phyloP scores from a whole-genome alignment of 495 filamentous ascomycete genomes.

The Clavariopsis aquatica region DNA sequence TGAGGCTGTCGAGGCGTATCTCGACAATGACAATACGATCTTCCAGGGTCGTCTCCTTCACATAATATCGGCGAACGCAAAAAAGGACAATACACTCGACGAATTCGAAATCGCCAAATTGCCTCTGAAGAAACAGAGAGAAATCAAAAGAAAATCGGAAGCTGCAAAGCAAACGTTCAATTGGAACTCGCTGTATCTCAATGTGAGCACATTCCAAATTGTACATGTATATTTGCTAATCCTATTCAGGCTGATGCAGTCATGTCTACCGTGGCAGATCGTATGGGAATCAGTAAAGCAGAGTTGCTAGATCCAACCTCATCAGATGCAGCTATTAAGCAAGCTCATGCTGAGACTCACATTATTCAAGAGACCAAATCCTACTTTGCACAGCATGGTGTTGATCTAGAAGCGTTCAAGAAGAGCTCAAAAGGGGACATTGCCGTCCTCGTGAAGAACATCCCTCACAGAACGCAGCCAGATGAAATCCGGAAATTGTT shows the following conservation, averaged over 20 bases:
- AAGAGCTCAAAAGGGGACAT: constrained; percentile 78
- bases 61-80: constrained; percentile 76
- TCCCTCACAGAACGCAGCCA: constrained; percentile 73
- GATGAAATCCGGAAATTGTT: constrained; percentile 68
- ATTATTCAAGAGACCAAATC: constrained; percentile 93
- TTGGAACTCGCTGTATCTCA: constrained; percentile 99
- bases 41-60: constrained; percentile 93
- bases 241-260: constrained; percentile 77
- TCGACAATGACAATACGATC: constrained; percentile 70
- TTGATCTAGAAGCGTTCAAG: constrained; percentile 90
- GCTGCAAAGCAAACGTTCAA: constrained; percentile 78
- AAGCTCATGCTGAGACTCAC: constrained; percentile 94
- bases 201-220: constrained; percentile 55
- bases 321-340: constrained; percentile 88
- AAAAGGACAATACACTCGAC: constrained; percentile 78
- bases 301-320: constrained; percentile 92
- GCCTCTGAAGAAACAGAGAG: constrained; percentile 89
- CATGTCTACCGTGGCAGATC: constrained; percentile 83
- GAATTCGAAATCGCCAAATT: constrained; percentile 85
- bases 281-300: constrained; percentile 82
- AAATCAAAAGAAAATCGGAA: constrained; percentile 78
- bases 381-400: constrained; percentile 82
- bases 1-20: constrained; percentile 74
- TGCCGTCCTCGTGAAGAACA: constrained; percentile 92
- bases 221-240: constrained; percentile 17